Evolutionary conservation across 164 flowering plant species (phyloP).

Genomic region (Dillenia suffruticosa): DNA sequence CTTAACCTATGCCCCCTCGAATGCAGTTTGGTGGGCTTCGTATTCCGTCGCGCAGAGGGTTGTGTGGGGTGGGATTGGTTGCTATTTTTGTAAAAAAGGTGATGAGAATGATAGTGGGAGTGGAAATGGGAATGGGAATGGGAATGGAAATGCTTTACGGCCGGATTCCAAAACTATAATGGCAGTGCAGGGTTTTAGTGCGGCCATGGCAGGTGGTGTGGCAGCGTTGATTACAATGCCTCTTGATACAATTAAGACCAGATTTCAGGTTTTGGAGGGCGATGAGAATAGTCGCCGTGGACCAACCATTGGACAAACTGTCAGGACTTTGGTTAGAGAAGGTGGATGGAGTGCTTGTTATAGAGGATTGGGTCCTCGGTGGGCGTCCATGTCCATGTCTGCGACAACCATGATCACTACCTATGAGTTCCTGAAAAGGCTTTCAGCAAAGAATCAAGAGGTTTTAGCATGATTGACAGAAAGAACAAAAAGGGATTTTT

Average conservation of each 20-base stretch:
- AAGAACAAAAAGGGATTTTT: not conserved
- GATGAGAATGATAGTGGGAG: conserved; percentile 5
- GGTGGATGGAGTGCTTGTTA: conserved; percentile 79
- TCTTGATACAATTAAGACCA: conserved; percentile 61
- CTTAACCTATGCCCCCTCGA: conserved; percentile 53
- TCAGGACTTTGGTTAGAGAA: conserved; percentile 57
- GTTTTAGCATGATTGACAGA: not conserved
- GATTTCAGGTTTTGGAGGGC: conserved; percentile 77
- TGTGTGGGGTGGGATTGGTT: conserved; percentile 43
- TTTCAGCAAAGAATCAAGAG: conserved; percentile 62
- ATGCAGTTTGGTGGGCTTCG: conserved; percentile 64
- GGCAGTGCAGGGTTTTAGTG: conserved; percentile 57
- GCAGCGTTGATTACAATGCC: conserved; percentile 63
- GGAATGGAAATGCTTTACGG: not conserved
- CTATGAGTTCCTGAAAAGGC: conserved; percentile 67
- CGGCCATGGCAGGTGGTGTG: conserved; percentile 54
- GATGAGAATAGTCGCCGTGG: conserved; percentile 43
- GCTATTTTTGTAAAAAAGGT: conserved; percentile 18
- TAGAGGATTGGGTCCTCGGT: conserved; percentile 79
- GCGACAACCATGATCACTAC: conserved; percentile 89
- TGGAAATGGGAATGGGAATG: not conserved
- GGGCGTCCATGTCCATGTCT: conserved; percentile 83
- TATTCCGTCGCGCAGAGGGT: conserved; percentile 41
- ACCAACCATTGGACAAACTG: conserved; percentile 41
- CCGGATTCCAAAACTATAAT: conserved; percentile 38